Base-by-base conservation (phyloP, 257 asterid genomes). In the Solanum verrucosum region DNA sequence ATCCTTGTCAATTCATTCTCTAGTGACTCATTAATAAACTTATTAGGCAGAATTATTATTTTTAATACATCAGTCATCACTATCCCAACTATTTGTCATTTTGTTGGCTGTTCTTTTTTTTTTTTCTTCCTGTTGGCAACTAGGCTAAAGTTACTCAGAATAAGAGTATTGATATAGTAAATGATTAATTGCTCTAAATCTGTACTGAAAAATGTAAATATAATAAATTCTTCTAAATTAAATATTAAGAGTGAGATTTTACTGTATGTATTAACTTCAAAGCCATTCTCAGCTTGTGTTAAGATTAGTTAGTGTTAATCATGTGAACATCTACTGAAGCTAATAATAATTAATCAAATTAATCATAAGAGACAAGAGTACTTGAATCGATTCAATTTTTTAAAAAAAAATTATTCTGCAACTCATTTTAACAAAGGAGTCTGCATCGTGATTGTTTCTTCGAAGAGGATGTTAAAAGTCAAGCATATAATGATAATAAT, bases 401-500 rank as follows among this genome's bases (percentile, higher is more conserved):
- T 35, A 11, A 0, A 42, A 16, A 46, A 78, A 12, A 14, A 7
- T 42, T 42, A 46, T 81, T 81, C 56, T 20, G 40, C 37, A 21
- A 10, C 38, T 12, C 59, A 13, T 84, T 52, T 37, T 14, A 25
- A 37, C n/a, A 34, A 72, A 59, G 71, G 18, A 38, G 29, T 13
- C 21, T 5, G 60, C 68, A 29, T 9, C 33, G 4, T 11, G 59
- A 27, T 44, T 14, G 13, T 83, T 68, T 52, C 56, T 79, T 10
- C 6, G 79, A 74, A 12, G 21, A 29, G 37, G 13, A 15, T 34
- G 35, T 9, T 18, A 49, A 20, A 37, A 87, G 89, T 84, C 89
- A 29, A 87, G 87, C 89, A 87, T 73, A 87, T 6, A 44, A 18
- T 83, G 89, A 74, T 78, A 87, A 70, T 37, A 68, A 72, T 40